Percentiles rank a stretch among this genome's conserved stretches.
Evolutionary conservation across 768 basidiomycete species (phyloP).

Genomic region (Dentipellis sp.): DNA sequence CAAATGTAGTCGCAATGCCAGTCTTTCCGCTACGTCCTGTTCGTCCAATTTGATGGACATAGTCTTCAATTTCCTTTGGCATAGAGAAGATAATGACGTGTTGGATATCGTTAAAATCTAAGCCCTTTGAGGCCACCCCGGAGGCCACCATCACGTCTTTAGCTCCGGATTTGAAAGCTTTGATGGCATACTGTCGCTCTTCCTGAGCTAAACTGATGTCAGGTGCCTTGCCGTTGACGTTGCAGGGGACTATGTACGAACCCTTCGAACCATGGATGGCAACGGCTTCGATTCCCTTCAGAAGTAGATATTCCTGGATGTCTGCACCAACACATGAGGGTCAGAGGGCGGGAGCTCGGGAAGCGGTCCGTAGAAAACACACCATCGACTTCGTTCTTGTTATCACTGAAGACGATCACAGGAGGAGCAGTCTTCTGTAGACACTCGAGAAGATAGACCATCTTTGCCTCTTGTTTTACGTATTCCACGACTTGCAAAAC

Average conservation of each 20-base stretch:
- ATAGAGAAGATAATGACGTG: constrained; percentile 99
- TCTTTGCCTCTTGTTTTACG: constrained; percentile 99
- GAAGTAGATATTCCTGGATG: constrained; percentile 93
- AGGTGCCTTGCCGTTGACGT: not conserved
- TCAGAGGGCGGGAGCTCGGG: not conserved
- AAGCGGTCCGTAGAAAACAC: constrained; percentile 15
- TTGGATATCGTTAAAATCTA: constrained; percentile 98
- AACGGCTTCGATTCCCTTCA: constrained; percentile 97
- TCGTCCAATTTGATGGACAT: constrained; percentile 98
- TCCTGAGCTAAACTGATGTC: constrained; percentile 64
- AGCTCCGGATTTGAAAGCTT: constrained; percentile 92
- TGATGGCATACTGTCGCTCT: constrained; percentile 98
- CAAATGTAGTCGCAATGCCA: constrained; percentile 97
- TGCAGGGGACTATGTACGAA: constrained; percentile 26
- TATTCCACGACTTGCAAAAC: constrained; percentile 97
- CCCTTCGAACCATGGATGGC: constrained; percentile 98
- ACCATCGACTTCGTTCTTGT: constrained; percentile 99
- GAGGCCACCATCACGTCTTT: constrained; percentile 99
- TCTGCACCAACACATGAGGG: constrained; percentile 38
- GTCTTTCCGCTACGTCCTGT: constrained; percentile 98
- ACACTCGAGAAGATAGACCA: constrained; percentile 97
- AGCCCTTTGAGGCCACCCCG: constrained; percentile 93
- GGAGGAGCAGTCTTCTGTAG: constrained; percentile 97
- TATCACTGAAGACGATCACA: constrained; percentile 96
- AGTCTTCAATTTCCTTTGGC: constrained; percentile 99